Evolutionary conservation across 2,329 filamentous ascomycete species (phyloP).

Genomic region (Colletotrichum truncatum): DNA sequence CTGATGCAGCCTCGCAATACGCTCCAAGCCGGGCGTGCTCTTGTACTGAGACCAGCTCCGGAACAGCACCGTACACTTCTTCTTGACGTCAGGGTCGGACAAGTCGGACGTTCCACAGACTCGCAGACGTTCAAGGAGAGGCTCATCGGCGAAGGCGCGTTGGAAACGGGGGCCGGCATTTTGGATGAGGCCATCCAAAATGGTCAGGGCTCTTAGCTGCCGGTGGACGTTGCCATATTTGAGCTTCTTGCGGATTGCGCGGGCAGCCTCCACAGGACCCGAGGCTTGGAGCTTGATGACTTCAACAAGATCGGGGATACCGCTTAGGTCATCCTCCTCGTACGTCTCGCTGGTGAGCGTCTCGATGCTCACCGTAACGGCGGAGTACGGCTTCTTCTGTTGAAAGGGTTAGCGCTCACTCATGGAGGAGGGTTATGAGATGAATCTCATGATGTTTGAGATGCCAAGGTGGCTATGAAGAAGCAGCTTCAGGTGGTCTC

Average conservation of each 20-base stretch:
- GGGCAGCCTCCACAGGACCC: slow-evolving; percentile 87
- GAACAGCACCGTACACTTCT: slow-evolving; percentile 89
- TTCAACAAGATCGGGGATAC: slow-evolving; percentile 93
- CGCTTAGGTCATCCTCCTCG: slow-evolving; percentile 90
- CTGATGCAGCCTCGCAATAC: slow-evolving; percentile 81
- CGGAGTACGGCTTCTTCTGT: slow-evolving; percentile 82
- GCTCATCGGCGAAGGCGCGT: slow-evolving; percentile 87
- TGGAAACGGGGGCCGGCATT: slow-evolving; percentile 92
- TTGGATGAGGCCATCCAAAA: slow-evolving; percentile 93
- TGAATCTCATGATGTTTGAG: not conserved
- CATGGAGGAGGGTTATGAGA: not conserved
- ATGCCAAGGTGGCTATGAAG: not conserved
- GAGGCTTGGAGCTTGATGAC: slow-evolving; percentile 89
- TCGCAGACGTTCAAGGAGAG: slow-evolving; percentile 88
- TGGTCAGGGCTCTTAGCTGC: slow-evolving; percentile 86
- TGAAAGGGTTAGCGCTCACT: not conserved
- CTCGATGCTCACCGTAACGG: slow-evolving; percentile 92
- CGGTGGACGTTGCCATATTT: slow-evolving; percentile 97
- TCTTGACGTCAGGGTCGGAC: slow-evolving; percentile 85
- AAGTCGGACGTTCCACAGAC: slow-evolving; percentile 87
- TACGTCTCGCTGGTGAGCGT: slow-evolving; percentile 88
- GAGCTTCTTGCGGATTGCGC: slow-evolving; percentile 96
- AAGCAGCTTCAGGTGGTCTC: not conserved
- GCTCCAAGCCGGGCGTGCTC: slow-evolving; percentile 79
- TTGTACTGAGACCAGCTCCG: slow-evolving; percentile 90